Evolutionary conservation across 805 yeast genomes (phyloP).

Genomic region (Candida sithepensis): DNA sequence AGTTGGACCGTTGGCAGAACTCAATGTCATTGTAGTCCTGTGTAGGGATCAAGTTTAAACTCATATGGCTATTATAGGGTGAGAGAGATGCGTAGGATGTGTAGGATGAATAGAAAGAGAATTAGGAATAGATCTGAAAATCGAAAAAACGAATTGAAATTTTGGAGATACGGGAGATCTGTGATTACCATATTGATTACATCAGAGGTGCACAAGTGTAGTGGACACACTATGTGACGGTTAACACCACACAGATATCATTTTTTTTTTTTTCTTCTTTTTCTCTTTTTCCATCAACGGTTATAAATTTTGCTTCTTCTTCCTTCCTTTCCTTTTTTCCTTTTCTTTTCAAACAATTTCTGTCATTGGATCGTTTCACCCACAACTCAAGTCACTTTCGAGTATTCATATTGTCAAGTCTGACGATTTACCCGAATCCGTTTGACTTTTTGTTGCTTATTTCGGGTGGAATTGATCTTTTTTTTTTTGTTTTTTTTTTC

Average conservation of each 20-base stretch:
- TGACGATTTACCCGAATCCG: background rate
- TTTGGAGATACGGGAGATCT: too few species aligned
- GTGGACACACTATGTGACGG: background rate
- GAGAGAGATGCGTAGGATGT: too few species aligned
- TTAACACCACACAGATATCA: background rate
- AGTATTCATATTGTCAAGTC: background rate
- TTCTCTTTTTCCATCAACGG: too few species aligned
- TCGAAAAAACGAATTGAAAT: too few species aligned
- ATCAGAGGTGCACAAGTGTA: background rate
- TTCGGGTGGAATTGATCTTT: too few species aligned
- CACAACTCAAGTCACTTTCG: background rate
- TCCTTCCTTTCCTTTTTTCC: background rate
- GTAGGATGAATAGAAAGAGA: too few species aligned
- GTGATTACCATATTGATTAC: too few species aligned
- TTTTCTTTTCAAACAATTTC: background rate
- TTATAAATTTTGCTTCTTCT: too few species aligned
- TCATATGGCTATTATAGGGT: background rate
- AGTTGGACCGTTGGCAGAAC: constrained; percentile 22
- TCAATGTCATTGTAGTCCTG: background rate
- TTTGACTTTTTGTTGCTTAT: background rate
- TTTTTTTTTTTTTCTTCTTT: background rate
- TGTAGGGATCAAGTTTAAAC: background rate
- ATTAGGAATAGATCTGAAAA: too few species aligned
- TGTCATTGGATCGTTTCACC: background rate
- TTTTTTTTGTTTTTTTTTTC: background rate